Percentiles rank a stretch among this genome's conserved stretches.
These are phyloP conservation scores for Rhododendron mucronatum DNA, from an alignment of 148 eudicot species.

Conservation along the genomic window DNA sequence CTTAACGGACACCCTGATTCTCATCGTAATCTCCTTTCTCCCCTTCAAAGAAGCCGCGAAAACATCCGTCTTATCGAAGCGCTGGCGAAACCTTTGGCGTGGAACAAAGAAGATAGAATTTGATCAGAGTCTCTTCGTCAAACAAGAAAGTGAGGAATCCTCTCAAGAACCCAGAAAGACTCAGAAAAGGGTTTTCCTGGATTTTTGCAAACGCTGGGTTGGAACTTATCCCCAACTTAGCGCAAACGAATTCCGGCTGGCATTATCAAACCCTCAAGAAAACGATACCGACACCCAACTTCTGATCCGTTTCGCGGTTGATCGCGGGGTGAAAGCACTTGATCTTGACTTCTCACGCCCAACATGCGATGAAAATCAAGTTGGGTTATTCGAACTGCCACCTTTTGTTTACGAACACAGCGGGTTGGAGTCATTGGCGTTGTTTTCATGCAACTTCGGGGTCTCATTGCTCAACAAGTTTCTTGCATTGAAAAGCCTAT, in stretches of 20 bases:
- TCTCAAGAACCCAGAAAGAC: neutral
- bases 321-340: conserved; percentile 13
- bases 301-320: conserved; percentile 14
- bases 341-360: conserved; percentile 34
- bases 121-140: conserved; percentile 15
- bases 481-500: conserved; percentile 13
- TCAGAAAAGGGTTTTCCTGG: conserved; percentile 4
- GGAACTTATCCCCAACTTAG: neutral
- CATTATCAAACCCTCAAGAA: conserved; percentile 20
- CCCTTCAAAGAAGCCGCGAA: conserved; percentile 37
- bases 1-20: conserved; percentile 14
- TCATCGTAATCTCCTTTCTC: conserved; percentile 27
- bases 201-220: conserved; percentile 12
- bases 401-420: conserved; percentile 10
- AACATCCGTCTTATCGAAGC: conserved; percentile 19
- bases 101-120: conserved; percentile 16
- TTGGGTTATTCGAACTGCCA: conserved; percentile 17
- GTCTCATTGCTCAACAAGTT: neutral
- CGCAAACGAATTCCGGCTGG: conserved; percentile 10
- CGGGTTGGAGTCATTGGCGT: conserved; percentile 11
- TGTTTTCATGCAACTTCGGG: conserved; percentile 22
- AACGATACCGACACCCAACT: neutral
- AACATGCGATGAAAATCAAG: neutral
- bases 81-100: conserved; percentile 22
- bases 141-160: neutral